Base-by-base conservation (phyloP, 2,329 filamentous ascomycete species). In the Fusarium dlaminii region DNA sequence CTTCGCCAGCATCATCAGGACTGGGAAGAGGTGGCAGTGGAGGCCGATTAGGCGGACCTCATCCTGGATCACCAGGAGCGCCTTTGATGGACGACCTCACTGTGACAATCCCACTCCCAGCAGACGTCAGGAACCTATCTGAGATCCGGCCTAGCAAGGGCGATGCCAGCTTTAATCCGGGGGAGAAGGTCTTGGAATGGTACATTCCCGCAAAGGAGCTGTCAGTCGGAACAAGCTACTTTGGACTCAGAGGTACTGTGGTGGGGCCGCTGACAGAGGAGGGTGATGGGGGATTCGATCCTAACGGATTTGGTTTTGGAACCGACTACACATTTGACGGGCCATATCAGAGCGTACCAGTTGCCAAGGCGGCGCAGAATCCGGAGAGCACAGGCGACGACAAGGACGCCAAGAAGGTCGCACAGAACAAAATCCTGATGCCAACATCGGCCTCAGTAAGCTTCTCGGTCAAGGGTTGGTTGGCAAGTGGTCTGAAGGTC, bases 121-220 rank as follows among this genome's bases (percentile, higher is more conserved):
- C 89, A 8, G 89, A 90, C 32, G 94, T 98, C 57, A 91, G 94
- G 66, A 98, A 95, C 79, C 86, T 98, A 22, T 91, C 91, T 10
- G 95, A 98, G 78, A 88, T 98, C 62, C 90, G 94, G 63, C 90
- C 95, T 5, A 93, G 91, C 75, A 91, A 90, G 73, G 96, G 95
- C 40, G 96, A 98, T 75, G 95, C 94, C 6, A 91, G 89, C 64
- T 98, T 95, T 83, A 93, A 90, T 61, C 90, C 93, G 0, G 91
- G 90, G 5, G 94, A 94, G 57, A 88, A 88, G 52, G 82, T 89
- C 4, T 86, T 98, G 14, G 93, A 97, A 81, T 98, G 96, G 96
- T 89, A 91, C 65, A 90, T 98, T 45, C 90, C 91, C 2, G 89
- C 90, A 30, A 95, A 94, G 82, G 95, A 97, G 64, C 87, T 95